Base-by-base conservation (phyloP, 352 stramenopile species). In the Pythium periplocum region DNA sequence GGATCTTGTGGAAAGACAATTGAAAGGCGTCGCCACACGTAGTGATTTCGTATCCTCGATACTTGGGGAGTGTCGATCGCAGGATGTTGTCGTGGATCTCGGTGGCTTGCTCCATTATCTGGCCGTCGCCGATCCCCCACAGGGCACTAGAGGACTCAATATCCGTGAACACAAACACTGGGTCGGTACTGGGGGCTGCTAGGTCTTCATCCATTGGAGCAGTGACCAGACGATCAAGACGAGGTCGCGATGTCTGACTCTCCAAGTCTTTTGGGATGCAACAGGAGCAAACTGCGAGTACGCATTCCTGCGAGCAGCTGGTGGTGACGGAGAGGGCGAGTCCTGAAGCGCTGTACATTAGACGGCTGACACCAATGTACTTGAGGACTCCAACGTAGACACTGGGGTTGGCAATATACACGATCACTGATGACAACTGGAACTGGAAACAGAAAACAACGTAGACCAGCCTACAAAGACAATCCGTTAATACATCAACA, bases 21-120 rank as follows among this genome's bases (percentile, higher is more conserved):
- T 88, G 77, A 57, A 90, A 90, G 3, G 80, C 68, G 33, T 90
- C 80, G 2, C 80, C 80, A 1, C 64, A 66, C 2, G 80, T 90
- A 33, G 80, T 90, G 55, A 90, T 86, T 53, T 90, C 80, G 50
- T 90, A 90, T 8, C 79, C 79, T 39, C 67, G 66, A 36, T 87
- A 72, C 17, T 69, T 71, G 17, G 55, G 50, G 38, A 75, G 36
- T 9, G 58, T 38, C 2, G 59, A 59, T 0, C 67, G 62, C 17
- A 75, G 33, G 31, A 75, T 63, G 4, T 42, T 53, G 51, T 76
- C 68, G 39, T 76, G 68, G 30, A 70, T 47, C n/a, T 66, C 58
- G 7, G 52, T 70, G 0, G 62, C 57, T 1, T 9, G 17, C 4
- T 38, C n/a, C 62, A 78, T 71, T 30, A 79, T 61, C 4, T 65